These are phyloP conservation scores for Ustilago shanxiensis DNA, from an alignment of 1,284 basidiomycete species.

Conservation along the genomic window DNA sequence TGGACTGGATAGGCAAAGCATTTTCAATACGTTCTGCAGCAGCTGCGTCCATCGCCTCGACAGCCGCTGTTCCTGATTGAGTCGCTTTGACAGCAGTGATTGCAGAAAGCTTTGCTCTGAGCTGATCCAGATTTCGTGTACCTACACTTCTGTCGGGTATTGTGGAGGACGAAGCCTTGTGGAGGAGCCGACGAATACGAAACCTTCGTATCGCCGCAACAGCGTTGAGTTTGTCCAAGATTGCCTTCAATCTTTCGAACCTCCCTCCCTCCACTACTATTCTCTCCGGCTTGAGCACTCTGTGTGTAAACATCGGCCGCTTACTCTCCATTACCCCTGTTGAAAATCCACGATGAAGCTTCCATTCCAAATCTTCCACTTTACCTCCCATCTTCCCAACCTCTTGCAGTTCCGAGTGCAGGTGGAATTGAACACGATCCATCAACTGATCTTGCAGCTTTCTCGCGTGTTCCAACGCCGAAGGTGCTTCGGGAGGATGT, in stretches of 20 bases:
- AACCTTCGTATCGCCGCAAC: conserved; percentile 9
- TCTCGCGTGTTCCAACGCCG: not conserved
- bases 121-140: conserved; percentile 1
- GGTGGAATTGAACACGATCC: conserved; percentile 9
- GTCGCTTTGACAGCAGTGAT: conserved; percentile 4
- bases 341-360: conserved; percentile 15
- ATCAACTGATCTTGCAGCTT: conserved; percentile 24
- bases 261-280: not conserved
- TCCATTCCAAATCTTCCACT: conserved; percentile 13
- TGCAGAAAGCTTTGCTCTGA: conserved; percentile 13
- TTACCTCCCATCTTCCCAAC: not conserved
- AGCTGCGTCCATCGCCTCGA: not conserved
- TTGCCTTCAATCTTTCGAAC: not conserved
- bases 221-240: conserved; percentile 5
- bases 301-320: not conserved
- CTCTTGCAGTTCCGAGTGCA: conserved; percentile 10
- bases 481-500: not conserved
- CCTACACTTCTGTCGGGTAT: not conserved
- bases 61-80: not conserved
- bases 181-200: conserved; percentile 17
- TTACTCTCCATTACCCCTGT: conserved; percentile 12
- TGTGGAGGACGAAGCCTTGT: conserved; percentile 9
- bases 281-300: conserved; percentile 4
- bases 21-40: conserved; percentile 15
- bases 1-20: conserved; percentile 11